Evolutionary conservation across 2,329 filamentous ascomycete genomes (phyloP).

Genomic region (Phoma herbarum): DNA sequence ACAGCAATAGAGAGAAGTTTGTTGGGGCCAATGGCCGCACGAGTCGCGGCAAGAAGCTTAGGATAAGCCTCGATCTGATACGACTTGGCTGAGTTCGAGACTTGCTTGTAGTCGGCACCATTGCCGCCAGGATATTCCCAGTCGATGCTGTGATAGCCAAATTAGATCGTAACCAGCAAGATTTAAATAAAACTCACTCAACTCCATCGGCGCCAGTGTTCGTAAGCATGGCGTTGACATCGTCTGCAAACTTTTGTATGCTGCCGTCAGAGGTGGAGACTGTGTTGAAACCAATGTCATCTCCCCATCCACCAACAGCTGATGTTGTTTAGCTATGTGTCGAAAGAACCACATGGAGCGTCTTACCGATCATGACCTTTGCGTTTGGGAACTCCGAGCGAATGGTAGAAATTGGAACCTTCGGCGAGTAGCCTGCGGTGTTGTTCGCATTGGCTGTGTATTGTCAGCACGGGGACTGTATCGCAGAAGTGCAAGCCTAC

Average conservation of each 20-base stretch:
- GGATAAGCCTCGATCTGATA: constrained; percentile 71
- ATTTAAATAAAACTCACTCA: constrained; percentile 55
- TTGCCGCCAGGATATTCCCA: constrained; percentile 73
- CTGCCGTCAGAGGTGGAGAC: constrained; percentile 63
- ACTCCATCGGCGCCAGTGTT: constrained; percentile 71
- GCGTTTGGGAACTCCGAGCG: constrained; percentile 65
- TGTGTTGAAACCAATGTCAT: constrained; percentile 68
- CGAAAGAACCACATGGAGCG: too few relatives aligned
- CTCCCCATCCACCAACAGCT: constrained; percentile 79
- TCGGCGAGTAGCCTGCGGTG: constrained; percentile 60
- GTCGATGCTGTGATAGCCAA: constrained; percentile 63
- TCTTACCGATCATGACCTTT: constrained; percentile 65
- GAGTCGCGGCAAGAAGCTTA: constrained; percentile 66
- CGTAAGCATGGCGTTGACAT: constrained; percentile 70
- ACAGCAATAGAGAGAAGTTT: constrained; percentile 74
- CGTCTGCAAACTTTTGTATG: constrained; percentile 68
- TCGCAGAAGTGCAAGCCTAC: not conserved
- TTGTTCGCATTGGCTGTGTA: constrained; percentile 49
- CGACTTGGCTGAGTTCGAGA: constrained; percentile 66
- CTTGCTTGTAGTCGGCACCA: constrained; percentile 71
- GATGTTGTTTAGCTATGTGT: constrained; percentile 2
- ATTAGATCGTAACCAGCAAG: not conserved
- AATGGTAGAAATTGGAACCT: constrained; percentile 61
- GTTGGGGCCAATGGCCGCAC: constrained; percentile 63
- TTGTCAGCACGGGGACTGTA: not conserved